Evolutionary conservation across 495 filamentous ascomycete species (phyloP), one percentile per base, ranked within the genome.

Genomic region (Extremus antarcticus): DNA sequence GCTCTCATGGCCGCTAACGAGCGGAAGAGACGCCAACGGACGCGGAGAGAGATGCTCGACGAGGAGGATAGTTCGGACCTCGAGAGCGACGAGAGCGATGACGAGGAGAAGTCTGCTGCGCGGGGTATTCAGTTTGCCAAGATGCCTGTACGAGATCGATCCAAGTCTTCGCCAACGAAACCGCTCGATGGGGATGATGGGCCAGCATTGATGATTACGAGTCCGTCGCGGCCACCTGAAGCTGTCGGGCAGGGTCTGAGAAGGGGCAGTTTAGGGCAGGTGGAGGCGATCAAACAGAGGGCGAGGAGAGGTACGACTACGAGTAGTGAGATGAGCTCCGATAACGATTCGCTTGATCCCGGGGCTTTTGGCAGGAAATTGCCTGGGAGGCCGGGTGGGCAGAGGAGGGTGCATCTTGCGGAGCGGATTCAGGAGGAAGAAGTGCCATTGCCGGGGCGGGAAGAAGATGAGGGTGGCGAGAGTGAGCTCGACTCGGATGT

Each of bases 41-140:
- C 47, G 41, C 20, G 45, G 41, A 80, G 80, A 38, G 83, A 90
- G 61, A 87, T 91, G 57, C 80, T 86, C 64, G 91, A 95, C 53
- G 92, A 97, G 43, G 94, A 96, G 25, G 94, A 97, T 66, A 97
- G 92, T 66, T 95, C 89, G 65, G 92, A 97, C 66, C 70, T 96
- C 56, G 91, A 97, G 50, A 96, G 89, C 61, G 92, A 98, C 47
- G 91, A 95, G 25, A 90, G 95, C 54, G 76, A 75, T 10, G 88
- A 94, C 71, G 40, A 75, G 71, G 50, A 23, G 39, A 47, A n/a
- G 46, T 81, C 81, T 45, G 70, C 77, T 43, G 73, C 74, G 17
- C 85, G 94, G 61, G 87, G 92, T 63, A 95, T 98, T 66, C 90
- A 89, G 65, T 98, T 98, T 62, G 77, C 84, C 25, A 96, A 96